Base-by-base conservation (phyloP, 1,284 basidiomycete species). In the Jaminaea rosea region DNA sequence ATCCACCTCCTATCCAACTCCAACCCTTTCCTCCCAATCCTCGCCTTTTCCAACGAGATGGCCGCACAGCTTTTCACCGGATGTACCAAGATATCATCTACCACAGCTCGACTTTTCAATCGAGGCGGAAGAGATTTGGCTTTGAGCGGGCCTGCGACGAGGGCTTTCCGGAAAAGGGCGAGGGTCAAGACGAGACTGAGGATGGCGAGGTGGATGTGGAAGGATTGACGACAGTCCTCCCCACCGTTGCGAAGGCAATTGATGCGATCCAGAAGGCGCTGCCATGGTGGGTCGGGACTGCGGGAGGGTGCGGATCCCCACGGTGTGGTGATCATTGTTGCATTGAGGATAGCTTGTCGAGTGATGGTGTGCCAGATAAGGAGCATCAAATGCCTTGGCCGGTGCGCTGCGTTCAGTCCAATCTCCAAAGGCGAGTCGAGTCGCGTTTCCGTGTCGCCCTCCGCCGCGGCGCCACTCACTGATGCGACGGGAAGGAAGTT, bases 1-100 rank as follows among this genome's bases (percentile, higher is more conserved):
- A 63, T 61, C 65, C 65, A 68, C 26, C 59, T 47, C 19, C 63
- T 52, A 42, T 68, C 65, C 27, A 63, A 54, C 23, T 66, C 55
- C 23, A 66, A 58, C 1, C 65, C 65, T 29, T 66, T 63, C 10
- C 24, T 17, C 1, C 52, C 59, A 13, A 66, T 26, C 0, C 46
- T 10, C 2, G 54, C 51, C 0, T 32, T 23, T 4, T 44, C 1
- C 2, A 68, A 49, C 9, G 50, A 44, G 5, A 59, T 44, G 15
- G 57, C 61, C 0, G 58, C 56, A 24, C 65, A 65, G 5, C 55
- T 59, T 46, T 68, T 68, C 50, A 68, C 59, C 4, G 65, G 63
- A 24, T 68, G 66, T 45, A 68, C 47, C 39, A 49, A 53, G 27
- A 68, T 55, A n/a, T 44, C 45, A 7, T 55, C 45, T 1, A 68